phyloP scores from a whole-genome alignment of 1,284 basidiomycete species.

The Trichosporon ovoides region DNA sequence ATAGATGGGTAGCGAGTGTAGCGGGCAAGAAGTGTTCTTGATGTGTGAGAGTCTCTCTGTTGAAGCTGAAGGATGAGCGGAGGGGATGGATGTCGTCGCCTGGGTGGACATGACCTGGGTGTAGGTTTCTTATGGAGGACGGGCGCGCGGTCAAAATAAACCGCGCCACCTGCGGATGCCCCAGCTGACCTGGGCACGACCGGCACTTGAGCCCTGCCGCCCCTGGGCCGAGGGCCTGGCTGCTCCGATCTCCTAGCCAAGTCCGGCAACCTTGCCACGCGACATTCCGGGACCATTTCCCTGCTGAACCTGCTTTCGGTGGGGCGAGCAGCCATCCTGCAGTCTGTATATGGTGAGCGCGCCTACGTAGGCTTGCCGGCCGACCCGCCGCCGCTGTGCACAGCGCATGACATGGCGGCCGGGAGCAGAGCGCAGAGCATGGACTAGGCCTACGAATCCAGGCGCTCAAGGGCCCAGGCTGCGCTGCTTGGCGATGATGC shows the following conservation, averaged over 20 bases:
- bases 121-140: background rate
- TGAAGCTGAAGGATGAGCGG: background rate
- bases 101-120: background rate
- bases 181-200: background rate
- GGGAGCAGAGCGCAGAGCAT: too few species aligned
- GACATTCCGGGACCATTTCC: background rate
- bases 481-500: too few species aligned
- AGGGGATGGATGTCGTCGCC: too few species aligned
- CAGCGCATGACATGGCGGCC: too few species aligned
- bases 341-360: too few species aligned
- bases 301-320: background rate
- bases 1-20: too few species aligned
- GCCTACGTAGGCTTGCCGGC: background rate
- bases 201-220: too few species aligned
- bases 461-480: too few species aligned
- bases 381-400: too few species aligned
- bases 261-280: background rate
- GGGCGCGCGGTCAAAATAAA: conserved; percentile 1
- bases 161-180: conserved; percentile 1
- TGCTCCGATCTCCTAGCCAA: background rate
- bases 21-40: too few species aligned
- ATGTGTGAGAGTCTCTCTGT: too few species aligned
- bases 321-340: background rate
- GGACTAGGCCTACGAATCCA: too few species aligned
- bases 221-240: background rate